Base-by-base conservation (phyloP, 257 asterid species). In the Ajuga chamaepitys region DNA sequence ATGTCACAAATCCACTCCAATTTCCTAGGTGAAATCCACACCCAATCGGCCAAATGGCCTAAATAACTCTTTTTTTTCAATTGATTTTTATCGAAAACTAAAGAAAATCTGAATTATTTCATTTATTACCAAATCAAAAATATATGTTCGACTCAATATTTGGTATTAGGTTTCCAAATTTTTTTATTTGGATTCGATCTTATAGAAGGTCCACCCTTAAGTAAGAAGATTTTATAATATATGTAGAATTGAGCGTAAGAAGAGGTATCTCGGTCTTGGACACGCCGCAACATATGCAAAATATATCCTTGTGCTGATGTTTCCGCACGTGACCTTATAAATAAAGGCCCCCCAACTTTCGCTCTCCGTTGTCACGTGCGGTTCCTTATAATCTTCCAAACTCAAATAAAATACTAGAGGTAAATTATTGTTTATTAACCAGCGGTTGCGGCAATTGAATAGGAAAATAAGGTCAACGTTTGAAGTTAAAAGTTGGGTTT, bases 201-300 rank as follows among this genome's bases (percentile, higher is more conserved):
- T n/a, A n/a, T n/a, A n/a, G n/a, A n/a, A n/a, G n/a, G n/a, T n/a
- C n/a, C n/a, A n/a, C n/a, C n/a, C n/a, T n/a, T n/a, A n/a, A n/a
- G n/a, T n/a, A n/a, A n/a, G n/a, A n/a, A n/a, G 22, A n/a, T 22
- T 9, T 50, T 22, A 25, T n/a, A 13, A 40, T 59, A 12, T 12
- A 25, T 55, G 1, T 20, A 13, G 9, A 22, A 9, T 47, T 4
- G 11, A 44, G 3, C n/a, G 10, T 13, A 37, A 28, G 66, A 68
- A 65, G 53, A 35, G 55, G 61, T 70, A 67, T 2, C 17, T 56
- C 12, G 71, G 67, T 68, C 66, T 45, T 68, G 62, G 9, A 68
- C 38, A 47, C 91, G 91, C 75, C 95, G 91, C 77, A 76, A 72
- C 57, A 52, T 58, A 37, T 68, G 79, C 69, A 68, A 54, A 26